Conservation (phyloP, 2,329 filamentous ascomycete genomes). For the Aureobasidium sp. region DNA sequence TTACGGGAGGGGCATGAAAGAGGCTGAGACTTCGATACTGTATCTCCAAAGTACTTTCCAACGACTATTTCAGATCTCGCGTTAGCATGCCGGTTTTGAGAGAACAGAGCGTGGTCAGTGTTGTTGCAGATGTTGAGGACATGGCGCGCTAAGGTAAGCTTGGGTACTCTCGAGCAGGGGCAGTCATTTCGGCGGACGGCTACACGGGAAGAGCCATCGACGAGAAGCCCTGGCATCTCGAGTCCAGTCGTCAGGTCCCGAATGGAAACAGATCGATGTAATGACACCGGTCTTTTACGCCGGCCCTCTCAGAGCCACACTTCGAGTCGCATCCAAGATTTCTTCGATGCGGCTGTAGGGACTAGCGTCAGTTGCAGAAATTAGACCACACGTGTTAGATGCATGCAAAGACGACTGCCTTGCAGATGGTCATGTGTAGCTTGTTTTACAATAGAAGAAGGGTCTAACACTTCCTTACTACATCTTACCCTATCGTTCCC, state of each 20-base stretch:
- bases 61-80: slow-evolving; percentile 1
- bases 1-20: neutral
- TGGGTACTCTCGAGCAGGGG: neutral
- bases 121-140: neutral
- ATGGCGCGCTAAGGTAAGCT: neutral
- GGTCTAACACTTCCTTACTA: neutral
- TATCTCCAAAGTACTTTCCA: neutral
- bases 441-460: neutral
- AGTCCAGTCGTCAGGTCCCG: slow-evolving; percentile 1
- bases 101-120: neutral
- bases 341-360: neutral
- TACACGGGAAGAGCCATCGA: slow-evolving; percentile 4
- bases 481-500: neutral
- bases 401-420: slow-evolving; percentile 6
- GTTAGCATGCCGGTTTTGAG: neutral
- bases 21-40: slow-evolving; percentile 9
- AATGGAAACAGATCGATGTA: neutral
- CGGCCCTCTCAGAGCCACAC: neutral
- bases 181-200: slow-evolving; percentile 6
- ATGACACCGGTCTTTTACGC: neutral
- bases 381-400: slow-evolving; percentile 7
- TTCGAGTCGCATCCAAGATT: neutral
- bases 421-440: slow-evolving; percentile 1
- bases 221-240: neutral
- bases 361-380: neutral